These are phyloP conservation scores for Jatropha podagrica DNA, from an alignment of 441 rosid genomes.

Conservation along the genomic window DNA sequence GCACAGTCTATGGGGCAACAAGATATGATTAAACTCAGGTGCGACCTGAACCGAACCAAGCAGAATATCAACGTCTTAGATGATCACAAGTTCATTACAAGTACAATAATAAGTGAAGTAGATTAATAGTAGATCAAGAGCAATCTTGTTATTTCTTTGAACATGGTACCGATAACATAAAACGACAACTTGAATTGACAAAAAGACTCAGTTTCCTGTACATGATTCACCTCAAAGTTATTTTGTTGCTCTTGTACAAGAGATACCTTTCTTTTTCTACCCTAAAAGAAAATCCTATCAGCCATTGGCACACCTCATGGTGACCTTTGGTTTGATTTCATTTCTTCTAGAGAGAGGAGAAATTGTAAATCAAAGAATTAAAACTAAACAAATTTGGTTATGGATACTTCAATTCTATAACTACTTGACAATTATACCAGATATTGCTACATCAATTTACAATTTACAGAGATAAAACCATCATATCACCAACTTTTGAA, in stretches of 20 bases:
- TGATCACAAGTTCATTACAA: slow-evolving; percentile 2
- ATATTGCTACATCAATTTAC: not conserved
- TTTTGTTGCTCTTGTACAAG: not conserved
- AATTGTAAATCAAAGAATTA: not conserved
- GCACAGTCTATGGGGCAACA: not conserved
- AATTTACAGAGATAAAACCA: not conserved
- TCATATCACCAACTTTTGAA: not conserved
- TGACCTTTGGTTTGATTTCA: not conserved
- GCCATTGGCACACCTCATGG: not conserved
- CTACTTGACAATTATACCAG: not conserved
- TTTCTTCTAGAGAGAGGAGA: not conserved
- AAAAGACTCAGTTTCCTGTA: not conserved
- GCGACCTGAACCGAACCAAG: not conserved
- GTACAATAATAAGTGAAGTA: not conserved
- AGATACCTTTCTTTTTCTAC: not conserved
- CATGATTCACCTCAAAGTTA: not conserved
- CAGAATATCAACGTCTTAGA: not conserved
- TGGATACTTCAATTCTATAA: not conserved
- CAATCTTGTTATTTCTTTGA: not conserved
- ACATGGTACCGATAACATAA: not conserved
- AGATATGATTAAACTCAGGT: not conserved
- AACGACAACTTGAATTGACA: not conserved
- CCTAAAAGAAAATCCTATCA: not conserved
- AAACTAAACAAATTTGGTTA: not conserved
- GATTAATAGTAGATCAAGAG: not conserved